Conservation (phyloP, 2,329 filamentous ascomycete species). For the Metarhizium sp. region DNA sequence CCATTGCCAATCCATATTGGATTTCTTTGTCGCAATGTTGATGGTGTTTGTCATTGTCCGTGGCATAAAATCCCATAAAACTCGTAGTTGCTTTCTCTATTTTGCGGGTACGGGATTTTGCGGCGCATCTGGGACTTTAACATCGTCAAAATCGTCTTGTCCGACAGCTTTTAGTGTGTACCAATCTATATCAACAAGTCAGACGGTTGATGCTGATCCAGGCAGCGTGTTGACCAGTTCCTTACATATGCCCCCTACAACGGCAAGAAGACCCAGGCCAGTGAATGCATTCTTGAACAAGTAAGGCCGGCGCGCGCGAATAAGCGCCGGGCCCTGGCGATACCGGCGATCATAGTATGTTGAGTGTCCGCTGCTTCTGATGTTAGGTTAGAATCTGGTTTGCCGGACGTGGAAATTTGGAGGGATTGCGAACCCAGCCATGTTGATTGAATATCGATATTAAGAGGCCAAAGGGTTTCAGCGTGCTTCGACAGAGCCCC, state of each 20-base stretch:
- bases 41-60: not conserved
- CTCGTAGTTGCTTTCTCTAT: slow-evolving; percentile 10
- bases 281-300: slow-evolving; percentile 82
- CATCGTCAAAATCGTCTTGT: slow-evolving; percentile 95
- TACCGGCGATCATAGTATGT: slow-evolving; percentile 90
- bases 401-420: not conserved
- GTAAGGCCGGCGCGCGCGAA: slow-evolving; percentile 86
- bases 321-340: slow-evolving; percentile 77
- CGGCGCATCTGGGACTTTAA: slow-evolving; percentile 74
- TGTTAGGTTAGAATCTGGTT: not conserved
- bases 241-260: slow-evolving; percentile 84
- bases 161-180: slow-evolving; percentile 74
- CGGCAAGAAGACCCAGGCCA: slow-evolving; percentile 62
- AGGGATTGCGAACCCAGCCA: slow-evolving; percentile 1
- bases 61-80: not conserved
- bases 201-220: slow-evolving; percentile 4
- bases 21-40: not conserved
- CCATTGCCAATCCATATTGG: not conserved
- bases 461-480: not conserved
- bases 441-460: not conserved
- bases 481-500: not conserved
- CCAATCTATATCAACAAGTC: slow-evolving; percentile 31
- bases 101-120: slow-evolving; percentile 32
- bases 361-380: slow-evolving; percentile 31
- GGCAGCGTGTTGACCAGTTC: slow-evolving; percentile 17